Evolutionary conservation across 108 stramenopile species (phyloP).

Genomic region (Nitzschia sp.): DNA sequence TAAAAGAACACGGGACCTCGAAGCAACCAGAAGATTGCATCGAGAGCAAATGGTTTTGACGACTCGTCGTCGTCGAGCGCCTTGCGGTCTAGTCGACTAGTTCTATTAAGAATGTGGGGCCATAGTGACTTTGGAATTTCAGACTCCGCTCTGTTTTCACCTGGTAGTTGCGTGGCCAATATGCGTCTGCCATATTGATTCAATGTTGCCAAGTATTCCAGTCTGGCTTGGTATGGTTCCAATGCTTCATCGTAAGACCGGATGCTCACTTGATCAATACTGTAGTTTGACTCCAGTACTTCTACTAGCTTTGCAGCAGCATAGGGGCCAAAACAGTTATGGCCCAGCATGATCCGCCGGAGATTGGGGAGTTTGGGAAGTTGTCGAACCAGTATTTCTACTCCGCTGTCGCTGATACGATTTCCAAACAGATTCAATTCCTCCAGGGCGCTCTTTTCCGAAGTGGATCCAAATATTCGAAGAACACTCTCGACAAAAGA

Average conservation of each 20-base stretch:
- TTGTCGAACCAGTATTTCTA: constrained; percentile 7
- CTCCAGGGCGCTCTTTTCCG: constrained; percentile 12
- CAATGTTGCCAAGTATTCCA: constrained; percentile 14
- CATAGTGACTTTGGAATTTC: constrained; percentile 24
- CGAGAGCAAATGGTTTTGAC: constrained; percentile 7
- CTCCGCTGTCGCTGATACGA: constrained; percentile 22
- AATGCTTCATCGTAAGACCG: neutral
- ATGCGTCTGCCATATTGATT: constrained; percentile 29
- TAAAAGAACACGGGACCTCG: constrained; percentile 30
- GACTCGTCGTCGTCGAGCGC: neutral
- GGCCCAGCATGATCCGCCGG: constrained; percentile 20
- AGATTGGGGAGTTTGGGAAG: constrained; percentile 20
- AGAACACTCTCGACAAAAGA: constrained; percentile 21
- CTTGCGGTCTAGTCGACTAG: constrained; percentile 9
- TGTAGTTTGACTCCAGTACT: constrained; percentile 10
- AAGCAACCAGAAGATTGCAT: constrained; percentile 26
- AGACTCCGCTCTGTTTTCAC: neutral
- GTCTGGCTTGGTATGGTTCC: constrained; percentile 4
- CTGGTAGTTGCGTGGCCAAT: constrained; percentile 2
- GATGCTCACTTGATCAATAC: constrained; percentile 15
- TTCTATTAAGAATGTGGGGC: constrained; percentile 28
- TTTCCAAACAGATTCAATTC: constrained; percentile 38
- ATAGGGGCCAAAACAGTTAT: constrained; percentile 16
- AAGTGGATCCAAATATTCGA: constrained; percentile 18
- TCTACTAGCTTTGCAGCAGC: constrained; percentile 1